These are phyloP conservation scores for Tephrocybe rancida DNA, from an alignment of 768 basidiomycete genomes.

Conservation along the genomic window DNA sequence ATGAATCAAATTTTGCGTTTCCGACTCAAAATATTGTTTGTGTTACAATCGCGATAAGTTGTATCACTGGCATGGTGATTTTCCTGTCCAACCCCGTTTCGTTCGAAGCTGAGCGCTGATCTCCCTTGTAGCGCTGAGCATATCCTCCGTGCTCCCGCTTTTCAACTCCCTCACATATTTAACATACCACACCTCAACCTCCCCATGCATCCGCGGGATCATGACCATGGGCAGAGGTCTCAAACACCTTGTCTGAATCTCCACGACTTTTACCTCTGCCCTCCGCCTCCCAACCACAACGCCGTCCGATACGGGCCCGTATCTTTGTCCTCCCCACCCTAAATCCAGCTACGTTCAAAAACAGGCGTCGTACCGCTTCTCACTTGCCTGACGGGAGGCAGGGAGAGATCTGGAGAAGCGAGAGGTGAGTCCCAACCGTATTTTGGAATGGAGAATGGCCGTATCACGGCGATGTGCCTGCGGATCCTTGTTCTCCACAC, in stretches of 20 bases:
- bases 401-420: too few relatives aligned
- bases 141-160: conserved; percentile 44
- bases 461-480: too few relatives aligned
- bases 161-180: conserved; percentile 95
- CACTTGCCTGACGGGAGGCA: too few relatives aligned
- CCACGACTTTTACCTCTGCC: conserved; percentile 83
- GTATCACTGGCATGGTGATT: conserved; percentile 87
- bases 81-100: neutral
- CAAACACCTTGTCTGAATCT: conserved; percentile 93
- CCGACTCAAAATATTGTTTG: conserved; percentile 94
- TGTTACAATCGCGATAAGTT: conserved; percentile 91
- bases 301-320: conserved; percentile 76
- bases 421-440: too few relatives aligned
- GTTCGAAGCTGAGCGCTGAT: conserved; percentile 6
- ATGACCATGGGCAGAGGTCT: conserved; percentile 98
- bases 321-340: conserved; percentile 67
- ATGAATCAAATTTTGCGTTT: conserved; percentile 94
- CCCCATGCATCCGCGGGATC: conserved; percentile 96
- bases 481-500: too few relatives aligned
- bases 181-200: conserved; percentile 95
- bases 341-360: conserved; percentile 76
- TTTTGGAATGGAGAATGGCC: too few relatives aligned
- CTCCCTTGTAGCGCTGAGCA: conserved; percentile 45
- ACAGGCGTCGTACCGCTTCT: conserved; percentile 86
- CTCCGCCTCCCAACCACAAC: conserved; percentile 81